Conservation (phyloP, 228 moss, liverwort and hornwort genomes). For the Sphagnum magellanicum region DNA sequence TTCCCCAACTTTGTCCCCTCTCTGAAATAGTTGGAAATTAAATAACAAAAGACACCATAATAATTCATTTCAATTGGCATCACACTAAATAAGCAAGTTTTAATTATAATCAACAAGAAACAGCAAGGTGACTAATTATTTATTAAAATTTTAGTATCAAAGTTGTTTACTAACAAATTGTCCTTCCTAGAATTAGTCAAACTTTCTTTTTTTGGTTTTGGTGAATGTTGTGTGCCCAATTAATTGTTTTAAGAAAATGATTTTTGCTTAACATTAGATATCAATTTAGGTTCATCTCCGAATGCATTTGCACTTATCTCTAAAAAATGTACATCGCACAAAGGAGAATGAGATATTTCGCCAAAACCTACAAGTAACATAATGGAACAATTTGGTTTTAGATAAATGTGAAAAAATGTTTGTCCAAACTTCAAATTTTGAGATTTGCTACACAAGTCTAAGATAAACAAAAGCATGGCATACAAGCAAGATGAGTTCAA, state of each 20-base stretch:
- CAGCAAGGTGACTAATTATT: no score
- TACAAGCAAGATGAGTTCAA: no score
- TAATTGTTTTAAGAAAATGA: conserved; percentile 45
- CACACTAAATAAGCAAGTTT: no score
- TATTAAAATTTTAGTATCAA: conserved; percentile 1
- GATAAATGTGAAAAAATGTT: not conserved
- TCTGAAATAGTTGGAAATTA: no score
- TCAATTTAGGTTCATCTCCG: conserved; percentile 41
- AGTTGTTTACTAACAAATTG: conserved; percentile 15
- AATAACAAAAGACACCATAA: no score
- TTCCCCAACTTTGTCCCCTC: no score
- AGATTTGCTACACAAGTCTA: no score
- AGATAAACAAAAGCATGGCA: no score
- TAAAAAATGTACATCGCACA: conserved; percentile 18
- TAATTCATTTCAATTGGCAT: no score
- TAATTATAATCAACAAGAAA: no score
- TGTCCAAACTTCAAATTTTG: not conserved
- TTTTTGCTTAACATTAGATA: conserved; percentile 36
- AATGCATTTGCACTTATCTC: conserved; percentile 19
- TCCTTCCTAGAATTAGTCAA: conserved; percentile 44
- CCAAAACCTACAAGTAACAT: conserved; percentile 26
- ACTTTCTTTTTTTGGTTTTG: conserved; percentile 32
- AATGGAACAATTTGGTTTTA: not conserved
- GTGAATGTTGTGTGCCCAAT: conserved; percentile 27
- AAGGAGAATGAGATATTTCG: conserved; percentile 16